Evolutionary conservation across 1,284 basidiomycete species (phyloP).

Genomic region (Golubevia pallescens): DNA sequence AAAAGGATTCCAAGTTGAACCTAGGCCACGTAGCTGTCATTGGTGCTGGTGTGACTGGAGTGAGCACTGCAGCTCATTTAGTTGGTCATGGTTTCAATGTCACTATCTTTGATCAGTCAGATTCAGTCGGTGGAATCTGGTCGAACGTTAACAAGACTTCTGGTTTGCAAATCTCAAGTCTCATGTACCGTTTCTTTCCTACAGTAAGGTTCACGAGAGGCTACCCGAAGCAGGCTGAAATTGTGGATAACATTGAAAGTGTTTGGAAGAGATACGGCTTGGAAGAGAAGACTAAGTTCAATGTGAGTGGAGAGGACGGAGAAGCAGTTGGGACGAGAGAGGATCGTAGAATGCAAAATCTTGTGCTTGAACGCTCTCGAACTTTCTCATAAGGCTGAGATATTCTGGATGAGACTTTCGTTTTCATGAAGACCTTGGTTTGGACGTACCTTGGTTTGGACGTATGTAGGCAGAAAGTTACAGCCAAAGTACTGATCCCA

Average conservation of each 20-base stretch:
- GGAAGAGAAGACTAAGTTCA: constrained; percentile 69
- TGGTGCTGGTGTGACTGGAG: constrained; percentile 57
- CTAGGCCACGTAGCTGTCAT: constrained; percentile 59
- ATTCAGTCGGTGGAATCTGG: constrained; percentile 71
- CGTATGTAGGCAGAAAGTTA: not conserved
- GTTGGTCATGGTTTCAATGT: constrained; percentile 59
- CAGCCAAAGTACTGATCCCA: too few relatives aligned
- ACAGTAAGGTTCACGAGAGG: constrained; percentile 21
- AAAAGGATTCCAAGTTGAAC: constrained; percentile 18
- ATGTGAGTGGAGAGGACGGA: too few relatives aligned
- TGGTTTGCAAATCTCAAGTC: constrained; percentile 72
- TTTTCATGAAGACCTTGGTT: too few relatives aligned
- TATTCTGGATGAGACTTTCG: not conserved
- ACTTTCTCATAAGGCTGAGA: not conserved
- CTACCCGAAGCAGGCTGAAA: constrained; percentile 71
- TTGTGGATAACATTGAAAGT: constrained; percentile 69
- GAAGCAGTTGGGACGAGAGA: too few relatives aligned
- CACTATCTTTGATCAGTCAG: constrained; percentile 61
- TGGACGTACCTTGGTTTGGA: not conserved
- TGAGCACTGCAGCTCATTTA: constrained; percentile 51
- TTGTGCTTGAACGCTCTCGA: not conserved
- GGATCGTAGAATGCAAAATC: too few relatives aligned
- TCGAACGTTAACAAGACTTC: constrained; percentile 71
- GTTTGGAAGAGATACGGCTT: constrained; percentile 72
- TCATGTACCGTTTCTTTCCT: constrained; percentile 71